Evolutionary conservation across 2,329 filamentous ascomycete genomes (phyloP).

Genomic region (Neonectria punicea): DNA sequence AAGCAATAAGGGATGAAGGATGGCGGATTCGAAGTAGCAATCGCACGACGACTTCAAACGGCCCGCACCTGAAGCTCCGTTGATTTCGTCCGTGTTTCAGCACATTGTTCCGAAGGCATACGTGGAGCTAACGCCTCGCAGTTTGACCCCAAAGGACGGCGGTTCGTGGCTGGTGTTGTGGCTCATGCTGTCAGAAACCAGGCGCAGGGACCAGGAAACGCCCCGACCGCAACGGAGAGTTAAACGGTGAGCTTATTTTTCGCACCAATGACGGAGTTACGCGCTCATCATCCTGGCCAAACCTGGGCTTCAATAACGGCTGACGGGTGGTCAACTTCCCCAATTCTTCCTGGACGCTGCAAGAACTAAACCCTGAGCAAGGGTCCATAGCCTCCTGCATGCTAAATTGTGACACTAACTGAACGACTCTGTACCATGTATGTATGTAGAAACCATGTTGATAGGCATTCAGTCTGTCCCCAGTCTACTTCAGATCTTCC

Average conservation of each 20-base stretch:
- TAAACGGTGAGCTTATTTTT: conserved; percentile 7
- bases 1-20: conserved; percentile 10
- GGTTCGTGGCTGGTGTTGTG: conserved; percentile 37
- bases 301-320: neutral
- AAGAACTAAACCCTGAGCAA: neutral
- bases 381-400: conserved; percentile 6
- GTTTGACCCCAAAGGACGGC: conserved; percentile 5
- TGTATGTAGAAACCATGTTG: no score
- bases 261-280: conserved; percentile 15
- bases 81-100: conserved; percentile 31
- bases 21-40: conserved; percentile 13
- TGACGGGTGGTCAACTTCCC: conserved; percentile 3
- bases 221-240: neutral
- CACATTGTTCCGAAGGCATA: conserved; percentile 32
- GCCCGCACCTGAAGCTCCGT: conserved; percentile 47
- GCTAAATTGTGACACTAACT: conserved; percentile 17
- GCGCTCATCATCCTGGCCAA: neutral
- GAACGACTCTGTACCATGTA: conserved; percentile 1
- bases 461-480: neutral
- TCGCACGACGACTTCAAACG: conserved; percentile 41
- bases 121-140: conserved; percentile 34
- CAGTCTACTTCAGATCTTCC: neutral
- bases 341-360: conserved; percentile 1
- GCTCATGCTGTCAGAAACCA: conserved; percentile 16
- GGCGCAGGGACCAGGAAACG: conserved; percentile 2